phyloP scores from a whole-genome alignment of 352 stramenopile species.

The Halophytophthora batemanensis region DNA sequence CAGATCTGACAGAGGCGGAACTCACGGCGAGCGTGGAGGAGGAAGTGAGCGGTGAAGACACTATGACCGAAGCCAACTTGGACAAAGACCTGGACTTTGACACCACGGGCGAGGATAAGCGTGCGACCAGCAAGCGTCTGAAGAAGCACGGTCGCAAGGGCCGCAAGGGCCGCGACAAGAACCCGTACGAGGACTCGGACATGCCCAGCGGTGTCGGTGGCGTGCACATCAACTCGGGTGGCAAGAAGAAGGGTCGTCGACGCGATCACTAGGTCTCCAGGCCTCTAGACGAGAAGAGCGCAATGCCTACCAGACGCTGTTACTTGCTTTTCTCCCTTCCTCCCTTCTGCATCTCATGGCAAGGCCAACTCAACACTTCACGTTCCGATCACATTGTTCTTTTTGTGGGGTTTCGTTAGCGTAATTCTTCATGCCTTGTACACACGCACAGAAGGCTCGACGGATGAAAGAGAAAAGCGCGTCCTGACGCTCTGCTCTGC shows the following conservation, averaged over 20 bases:
- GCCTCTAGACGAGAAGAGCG: too few species aligned
- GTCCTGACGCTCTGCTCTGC: too few species aligned
- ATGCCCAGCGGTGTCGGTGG: constrained; percentile 40
- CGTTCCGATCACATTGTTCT: too few species aligned
- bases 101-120: constrained; percentile 67
- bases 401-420: too few species aligned
- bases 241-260: constrained; percentile 73
- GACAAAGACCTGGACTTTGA: constrained; percentile 67
- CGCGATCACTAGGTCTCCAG: constrained; percentile 41
- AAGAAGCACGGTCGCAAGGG: constrained; percentile 97
- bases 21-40: constrained; percentile 15
- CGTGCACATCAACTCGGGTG: constrained; percentile 68
- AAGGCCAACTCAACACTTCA: too few species aligned
- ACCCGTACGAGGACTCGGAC: constrained; percentile 94
- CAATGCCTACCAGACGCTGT: too few species aligned
- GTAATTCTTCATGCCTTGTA: too few species aligned
- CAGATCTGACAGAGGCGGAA: constrained; percentile 30
- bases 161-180: constrained; percentile 95
- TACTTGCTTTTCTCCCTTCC: too few species aligned
- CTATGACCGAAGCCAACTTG: constrained; percentile 9
- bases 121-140: constrained; percentile 68
- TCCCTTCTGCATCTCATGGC: too few species aligned
- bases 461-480: too few species aligned
- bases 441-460: too few species aligned
- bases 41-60: constrained; percentile 9